phyloP scores from a whole-genome alignment of 257 asterid species.

The Apocynum venetum region DNA sequence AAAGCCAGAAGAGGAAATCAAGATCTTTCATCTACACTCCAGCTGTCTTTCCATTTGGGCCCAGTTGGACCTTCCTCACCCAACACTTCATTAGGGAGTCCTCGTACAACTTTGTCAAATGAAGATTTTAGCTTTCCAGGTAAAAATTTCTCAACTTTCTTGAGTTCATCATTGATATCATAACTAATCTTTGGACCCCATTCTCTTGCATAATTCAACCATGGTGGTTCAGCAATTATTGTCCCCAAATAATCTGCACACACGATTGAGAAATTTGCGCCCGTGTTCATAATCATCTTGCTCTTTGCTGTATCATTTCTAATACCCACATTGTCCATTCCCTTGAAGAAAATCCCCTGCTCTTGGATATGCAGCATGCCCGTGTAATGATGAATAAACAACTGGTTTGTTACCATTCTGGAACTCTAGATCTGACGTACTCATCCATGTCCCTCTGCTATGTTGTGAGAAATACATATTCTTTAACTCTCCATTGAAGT shows the following conservation, averaged over 20 bases:
- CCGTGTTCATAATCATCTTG: conserved; percentile 37
- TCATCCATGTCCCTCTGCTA: conserved; percentile 56
- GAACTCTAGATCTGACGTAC: conserved; percentile 46
- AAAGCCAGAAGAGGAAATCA: neutral
- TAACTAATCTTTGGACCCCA: conserved; percentile 83
- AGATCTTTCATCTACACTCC: conserved; percentile 73
- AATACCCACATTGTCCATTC: conserved; percentile 44
- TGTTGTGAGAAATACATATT: conserved; percentile 61
- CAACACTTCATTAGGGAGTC: conserved; percentile 59
- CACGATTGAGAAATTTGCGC: conserved; percentile 34
- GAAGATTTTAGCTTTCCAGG: conserved; percentile 48
- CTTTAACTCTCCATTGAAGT: conserved; percentile 61
- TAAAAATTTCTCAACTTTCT: conserved; percentile 43
- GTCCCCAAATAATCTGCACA: conserved; percentile 45
- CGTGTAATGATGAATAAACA: conserved; percentile 61
- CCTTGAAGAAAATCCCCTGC: conserved; percentile 60
- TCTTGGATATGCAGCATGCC: conserved; percentile 62
- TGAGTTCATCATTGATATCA: conserved; percentile 44
- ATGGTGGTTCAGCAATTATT: conserved; percentile 42
- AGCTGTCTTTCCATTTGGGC: conserved; percentile 72
- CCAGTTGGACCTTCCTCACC: conserved; percentile 91
- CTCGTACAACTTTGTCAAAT: conserved; percentile 37
- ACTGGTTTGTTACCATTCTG: conserved; percentile 47
- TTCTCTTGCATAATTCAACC: conserved; percentile 64
- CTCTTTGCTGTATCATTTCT: conserved; percentile 61